Base-by-base conservation (phyloP, 2,329 filamentous ascomycete genomes). In the Mariannaea elegans region DNA sequence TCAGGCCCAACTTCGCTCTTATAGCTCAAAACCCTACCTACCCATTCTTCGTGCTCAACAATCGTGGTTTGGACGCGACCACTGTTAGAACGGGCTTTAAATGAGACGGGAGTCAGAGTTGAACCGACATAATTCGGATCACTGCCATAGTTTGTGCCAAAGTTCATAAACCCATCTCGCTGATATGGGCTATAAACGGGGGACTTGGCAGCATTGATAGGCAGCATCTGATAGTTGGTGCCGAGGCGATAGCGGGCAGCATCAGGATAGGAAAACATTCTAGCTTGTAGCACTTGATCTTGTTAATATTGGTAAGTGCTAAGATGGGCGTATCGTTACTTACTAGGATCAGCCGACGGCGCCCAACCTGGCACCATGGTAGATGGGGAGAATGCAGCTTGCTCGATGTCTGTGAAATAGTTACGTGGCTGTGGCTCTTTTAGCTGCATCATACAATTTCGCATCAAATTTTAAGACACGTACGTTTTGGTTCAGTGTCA, bases 241-340 rank as follows among this genome's bases (percentile, higher is more conserved):
- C 83, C 83, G n/a, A 85, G 76, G 1, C 82, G 78, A 71, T 85
- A 80, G 47, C 80, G 79, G 41, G 82, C 80, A 0, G 83, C 81
- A 54, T 84, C 82, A 9, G 78, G 73, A 63, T 83, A 83, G 39
- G 78, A 78, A 62, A 83, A 82, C 69, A 81, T 80, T 13, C 82
- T 75, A 56, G 78, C 79, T 61, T 84, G 82, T 2, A 84, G 71
- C 48, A 69, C 73, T 53, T 10, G 4, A 10, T 5, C 23, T 31
- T 3, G 9, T 12, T 13, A 19, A 3, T 13, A 21, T 38, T 34
- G 38, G 31, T 14, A 16, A 23, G 10, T 12, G 23, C 24, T 21
- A 31, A 29, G 9, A 9, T 9, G 9, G 24, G 24, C 14, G 2
- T 12, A 2, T n/a, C n/a, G n/a, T n/a, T n/a, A n/a, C n/a, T n/a